These are phyloP conservation scores for Citeromyces hawaiiensis DNA, from an alignment of 1,139 yeast genomes.

Conservation along the genomic window DNA sequence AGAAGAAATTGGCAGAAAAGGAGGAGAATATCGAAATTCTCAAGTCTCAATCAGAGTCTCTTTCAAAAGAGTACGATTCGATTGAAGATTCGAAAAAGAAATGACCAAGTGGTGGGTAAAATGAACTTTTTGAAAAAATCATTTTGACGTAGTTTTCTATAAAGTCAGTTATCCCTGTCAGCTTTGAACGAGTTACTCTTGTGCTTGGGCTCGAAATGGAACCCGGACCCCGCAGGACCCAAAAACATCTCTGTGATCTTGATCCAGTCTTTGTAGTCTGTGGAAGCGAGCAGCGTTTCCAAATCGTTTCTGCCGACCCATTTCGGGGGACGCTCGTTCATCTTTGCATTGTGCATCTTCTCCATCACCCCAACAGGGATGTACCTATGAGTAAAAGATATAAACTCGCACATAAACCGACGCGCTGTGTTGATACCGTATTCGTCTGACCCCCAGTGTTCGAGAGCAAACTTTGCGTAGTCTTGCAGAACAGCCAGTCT, in stretches of 20 bases:
- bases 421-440: conserved; percentile 84
- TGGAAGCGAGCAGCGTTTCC: conserved; percentile 78
- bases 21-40: conserved; percentile 52
- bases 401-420: conserved; percentile 85
- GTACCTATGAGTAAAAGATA: conserved; percentile 88
- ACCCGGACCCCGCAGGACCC: conserved; percentile 68
- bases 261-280: conserved; percentile 89
- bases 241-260: conserved; percentile 92
- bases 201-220: conserved; percentile 84
- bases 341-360: conserved; percentile 61
- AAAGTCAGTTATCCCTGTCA: background rate
- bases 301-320: conserved; percentile 94
- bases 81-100: too few species aligned
- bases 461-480: conserved; percentile 70
- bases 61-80: conserved; percentile 48
- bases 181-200: conserved; percentile 72
- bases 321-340: conserved; percentile 87
- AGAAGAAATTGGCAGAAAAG: conserved; percentile 40
- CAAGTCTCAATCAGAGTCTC: conserved; percentile 58
- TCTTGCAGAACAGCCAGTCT: conserved; percentile 62
- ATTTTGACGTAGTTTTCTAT: too few species aligned
- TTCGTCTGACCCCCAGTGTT: conserved; percentile 98
- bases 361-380: conserved; percentile 91
- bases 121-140: too few species aligned
- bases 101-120: background rate